Evolutionary conservation across 768 basidiomycete genomes (phyloP), one percentile per base, ranked within the genome.

Genomic region (Leccinum pellstonianum): DNA sequence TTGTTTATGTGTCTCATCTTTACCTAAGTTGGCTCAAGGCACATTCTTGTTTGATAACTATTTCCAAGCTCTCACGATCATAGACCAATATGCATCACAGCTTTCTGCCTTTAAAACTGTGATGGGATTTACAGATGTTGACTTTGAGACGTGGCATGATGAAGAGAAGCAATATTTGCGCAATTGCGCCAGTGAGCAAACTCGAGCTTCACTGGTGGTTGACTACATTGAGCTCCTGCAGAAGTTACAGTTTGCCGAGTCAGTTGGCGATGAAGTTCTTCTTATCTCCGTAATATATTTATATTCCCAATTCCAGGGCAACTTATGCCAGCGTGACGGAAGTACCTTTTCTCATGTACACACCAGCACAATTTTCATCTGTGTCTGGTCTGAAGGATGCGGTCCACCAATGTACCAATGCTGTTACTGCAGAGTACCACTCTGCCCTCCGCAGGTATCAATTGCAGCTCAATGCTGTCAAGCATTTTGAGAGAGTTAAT

Each of bases 181-280:
- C 5, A 21, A 23, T 5, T 47, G 19, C 6, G 8, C 10, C 3
- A 5, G 8, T 23, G 46, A 47, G n/a, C 21, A 19, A 12, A 11
- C 12, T 19, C 10, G 5, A 3, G 11, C 21, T 5, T 1, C 21
- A 4, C 2, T 14, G 1, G 9, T 10, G 0, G 11, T 23, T 10
- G 21, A 19, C 11, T 47, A 47, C 21, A 10, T 47, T 4, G 10
- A 21, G 9, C 10, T 11, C 12, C 17, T 23, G 0, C 19, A 47
- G 41, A 41, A 41, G 17, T 17, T 41, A 17, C 41, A 41, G 15
- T 41, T 41, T n/a, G 41, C 41, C 6, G 41, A 41, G 41, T 41
- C 15, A 12, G 41, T 41, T 0, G 37, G 10, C 37, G 21, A 23
- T 23, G 21, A 23, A 23, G 27, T 27, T 27, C 27, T 27, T 1